Base-by-base conservation (phyloP, 129 eudicot species). In the Daucus carota region DNA sequence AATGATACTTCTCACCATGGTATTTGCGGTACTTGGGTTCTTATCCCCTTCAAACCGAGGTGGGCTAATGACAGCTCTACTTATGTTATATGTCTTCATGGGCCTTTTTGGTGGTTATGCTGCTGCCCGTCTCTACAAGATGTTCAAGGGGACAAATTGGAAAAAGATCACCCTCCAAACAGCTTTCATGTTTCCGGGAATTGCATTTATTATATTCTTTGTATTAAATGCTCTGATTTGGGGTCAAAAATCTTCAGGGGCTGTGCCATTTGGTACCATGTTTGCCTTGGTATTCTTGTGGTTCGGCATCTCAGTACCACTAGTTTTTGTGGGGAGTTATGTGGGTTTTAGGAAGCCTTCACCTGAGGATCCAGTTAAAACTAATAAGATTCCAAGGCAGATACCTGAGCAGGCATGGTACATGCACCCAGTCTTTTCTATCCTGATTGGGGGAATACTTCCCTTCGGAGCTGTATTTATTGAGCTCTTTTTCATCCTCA, bases 371-470 rank as follows among this genome's bases (percentile, higher is more conserved):
- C 90, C 90, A 12, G 90, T 86, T 38, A 86, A 86, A 81, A 86
- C 90, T 32, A 86, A 86, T 77, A 86, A 86, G 73, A 86, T 86
- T 59, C 90, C 87, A 12, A 79, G 91, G 73, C 91, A 87, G 62
- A 80, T 87, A 38, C 91, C 91, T 4, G 91, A 87, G 80, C 91
- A 87, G 73, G 91, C 91, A 14, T 87, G 91, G 91, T 87, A 84
- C 81, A 84, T 87, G 91, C 85, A 87, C 77, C 91, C 91, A 8
- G 41, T 87, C 63, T 87, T 84, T 80, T 87, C 91, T 10, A 84
- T 87, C 83, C 70, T 87, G 36, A 87, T 87, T 33, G 91, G 91
- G 33, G 91, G 91, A 54, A 87, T 87, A 50, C 91, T 87, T 18
- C 88, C 91, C 4, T 87, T 87, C 20, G 91, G 91, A 6, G 91